phyloP scores from a whole-genome alignment of 2,329 filamentous ascomycete genomes.

The Dactylonectria estremocensis region DNA sequence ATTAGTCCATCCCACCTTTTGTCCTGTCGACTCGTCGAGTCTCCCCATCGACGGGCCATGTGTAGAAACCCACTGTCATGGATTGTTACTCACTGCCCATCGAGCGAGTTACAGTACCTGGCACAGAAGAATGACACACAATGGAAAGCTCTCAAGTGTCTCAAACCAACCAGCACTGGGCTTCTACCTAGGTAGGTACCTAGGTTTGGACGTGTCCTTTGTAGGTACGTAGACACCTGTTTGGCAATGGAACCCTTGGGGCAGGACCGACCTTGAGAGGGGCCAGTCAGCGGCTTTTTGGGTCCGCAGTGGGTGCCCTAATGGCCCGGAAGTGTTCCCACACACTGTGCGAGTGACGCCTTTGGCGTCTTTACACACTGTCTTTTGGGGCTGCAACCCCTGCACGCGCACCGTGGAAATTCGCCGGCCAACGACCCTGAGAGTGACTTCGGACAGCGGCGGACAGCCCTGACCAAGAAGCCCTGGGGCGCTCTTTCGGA shows the following conservation, averaged over 20 bases:
- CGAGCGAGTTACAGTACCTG: background rate
- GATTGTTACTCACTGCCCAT: background rate
- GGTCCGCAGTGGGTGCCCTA: conserved; percentile 22
- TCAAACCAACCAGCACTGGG: background rate
- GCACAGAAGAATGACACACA: background rate
- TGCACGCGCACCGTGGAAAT: conserved; percentile 15
- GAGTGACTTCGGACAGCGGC: conserved; percentile 37
- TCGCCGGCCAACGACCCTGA: conserved; percentile 4
- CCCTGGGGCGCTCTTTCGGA: conserved; percentile 33
- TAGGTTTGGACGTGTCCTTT: conserved; percentile 17
- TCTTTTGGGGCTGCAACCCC: background rate
- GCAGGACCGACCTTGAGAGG: conserved; percentile 12
- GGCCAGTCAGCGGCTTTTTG: conserved; percentile 25
- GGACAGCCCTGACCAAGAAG: conserved; percentile 30
- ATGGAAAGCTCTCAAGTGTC: background rate
- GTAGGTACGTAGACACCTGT: background rate
- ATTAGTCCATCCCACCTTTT: conserved; percentile 17
- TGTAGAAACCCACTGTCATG: background rate
- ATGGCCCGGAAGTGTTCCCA: background rate
- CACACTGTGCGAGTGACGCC: conserved; percentile 8
- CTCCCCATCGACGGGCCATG: no score
- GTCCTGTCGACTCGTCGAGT: background rate
- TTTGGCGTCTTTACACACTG: background rate
- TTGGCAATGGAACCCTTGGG: background rate
- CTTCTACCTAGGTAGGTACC: no score